Evolutionary conservation across 1,284 basidiomycete species (phyloP).

Genomic region (Grifola frondosa): DNA sequence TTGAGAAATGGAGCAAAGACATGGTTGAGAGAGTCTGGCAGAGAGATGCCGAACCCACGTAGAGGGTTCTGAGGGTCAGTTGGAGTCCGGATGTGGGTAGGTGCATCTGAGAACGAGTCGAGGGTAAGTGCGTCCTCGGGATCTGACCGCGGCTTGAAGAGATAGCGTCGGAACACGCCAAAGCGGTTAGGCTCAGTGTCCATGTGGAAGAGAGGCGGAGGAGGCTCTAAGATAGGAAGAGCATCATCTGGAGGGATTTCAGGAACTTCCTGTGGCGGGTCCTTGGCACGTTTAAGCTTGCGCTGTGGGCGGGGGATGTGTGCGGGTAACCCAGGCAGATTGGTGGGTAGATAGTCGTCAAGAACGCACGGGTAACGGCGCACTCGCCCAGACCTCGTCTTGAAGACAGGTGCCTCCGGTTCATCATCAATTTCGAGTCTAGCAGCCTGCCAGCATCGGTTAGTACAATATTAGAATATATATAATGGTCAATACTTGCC

Average conservation of each 20-base stretch:
- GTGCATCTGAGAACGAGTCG: conserved; percentile 1
- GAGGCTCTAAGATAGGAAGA: too few relatives aligned
- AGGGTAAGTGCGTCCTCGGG: conserved; percentile 5
- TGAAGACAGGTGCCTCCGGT: too few relatives aligned
- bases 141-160: neutral
- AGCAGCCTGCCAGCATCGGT: too few relatives aligned
- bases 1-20: conserved; percentile 31
- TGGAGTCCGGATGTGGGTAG: neutral
- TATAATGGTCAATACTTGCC: too few relatives aligned
- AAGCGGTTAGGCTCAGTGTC: conserved; percentile 8
- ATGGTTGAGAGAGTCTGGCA: neutral
- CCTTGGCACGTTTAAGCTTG: too few relatives aligned
- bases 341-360: conserved; percentile 5
- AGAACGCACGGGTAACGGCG: too few relatives aligned
- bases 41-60: neutral
- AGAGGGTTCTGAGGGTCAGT: neutral
- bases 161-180: conserved; percentile 9
- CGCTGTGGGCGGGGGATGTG: conserved; percentile 3
- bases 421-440: too few relatives aligned
- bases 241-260: neutral
- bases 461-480: too few relatives aligned
- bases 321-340: conserved; percentile 4
- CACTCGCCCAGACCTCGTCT: too few relatives aligned
- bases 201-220: too few relatives aligned
- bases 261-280: neutral